These are phyloP conservation scores for Lachnellula hyalina DNA, from an alignment of 2,329 filamentous ascomycete genomes.

Conservation along the genomic window DNA sequence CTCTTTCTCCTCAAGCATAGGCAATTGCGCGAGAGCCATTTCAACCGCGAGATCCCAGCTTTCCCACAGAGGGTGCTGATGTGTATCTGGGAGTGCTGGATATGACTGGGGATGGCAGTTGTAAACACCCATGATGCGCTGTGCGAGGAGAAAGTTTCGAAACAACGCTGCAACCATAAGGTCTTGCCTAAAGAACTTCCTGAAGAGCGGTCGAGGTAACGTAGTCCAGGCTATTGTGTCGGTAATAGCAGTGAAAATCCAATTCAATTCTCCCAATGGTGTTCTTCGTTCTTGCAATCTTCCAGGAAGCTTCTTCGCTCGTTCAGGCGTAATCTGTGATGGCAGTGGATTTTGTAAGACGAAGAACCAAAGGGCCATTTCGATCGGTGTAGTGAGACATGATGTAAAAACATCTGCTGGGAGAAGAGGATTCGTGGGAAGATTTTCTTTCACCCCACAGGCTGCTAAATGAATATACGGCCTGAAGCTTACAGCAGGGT, in stretches of 20 bases:
- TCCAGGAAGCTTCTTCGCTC: constrained; percentile 84
- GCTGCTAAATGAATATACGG: constrained; percentile 86
- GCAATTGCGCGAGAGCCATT: constrained; percentile 85
- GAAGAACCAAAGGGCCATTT: constrained; percentile 95
- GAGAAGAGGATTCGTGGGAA: constrained; percentile 89
- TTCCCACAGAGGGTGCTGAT: constrained; percentile 91
- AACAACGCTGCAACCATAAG: constrained; percentile 98
- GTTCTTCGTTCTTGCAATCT: constrained; percentile 89
- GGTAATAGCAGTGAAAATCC: constrained; percentile 99
- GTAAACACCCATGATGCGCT: constrained; percentile 93
- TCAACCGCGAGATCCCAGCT: constrained; percentile 98
- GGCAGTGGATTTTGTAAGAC: constrained; percentile 75
- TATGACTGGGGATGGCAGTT: constrained; percentile 93
- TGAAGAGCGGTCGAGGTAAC: constrained; percentile 81
- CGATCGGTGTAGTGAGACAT: constrained; percentile 93
- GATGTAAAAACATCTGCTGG: constrained; percentile 95
- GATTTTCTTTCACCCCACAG: constrained; percentile 82
- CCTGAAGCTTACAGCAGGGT: constrained; percentile 66
- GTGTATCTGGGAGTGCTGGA: constrained; percentile 87
- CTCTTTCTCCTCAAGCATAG: constrained; percentile 75
- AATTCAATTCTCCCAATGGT: constrained; percentile 92
- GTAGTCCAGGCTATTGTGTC: constrained; percentile 99
- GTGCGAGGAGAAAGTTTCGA: constrained; percentile 89
- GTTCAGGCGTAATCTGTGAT: constrained; percentile 65
- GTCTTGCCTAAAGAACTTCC: constrained; percentile 95